These are phyloP conservation scores for Morella rubra DNA, from an alignment of 306 rosid species.

Conservation along the genomic window DNA sequence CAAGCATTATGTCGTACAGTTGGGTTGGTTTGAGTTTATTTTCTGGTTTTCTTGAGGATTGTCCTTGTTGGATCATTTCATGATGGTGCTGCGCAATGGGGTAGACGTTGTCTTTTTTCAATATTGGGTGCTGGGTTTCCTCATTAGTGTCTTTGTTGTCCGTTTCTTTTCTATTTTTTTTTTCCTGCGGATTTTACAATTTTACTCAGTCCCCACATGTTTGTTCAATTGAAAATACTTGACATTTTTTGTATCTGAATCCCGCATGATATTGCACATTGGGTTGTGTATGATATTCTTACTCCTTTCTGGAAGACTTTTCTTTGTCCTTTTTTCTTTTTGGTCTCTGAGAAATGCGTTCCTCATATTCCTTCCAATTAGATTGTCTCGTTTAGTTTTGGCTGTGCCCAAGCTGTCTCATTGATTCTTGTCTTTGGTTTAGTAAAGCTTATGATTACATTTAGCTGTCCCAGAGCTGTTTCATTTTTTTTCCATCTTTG, in stretches of 20 bases:
- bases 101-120: constrained; percentile 17
- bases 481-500: neutral
- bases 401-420: constrained; percentile 12
- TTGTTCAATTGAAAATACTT: neutral
- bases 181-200: constrained; percentile 17
- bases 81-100: constrained; percentile 17
- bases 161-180: neutral
- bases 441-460: constrained; percentile 8
- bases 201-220: neutral
- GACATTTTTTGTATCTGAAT: neutral
- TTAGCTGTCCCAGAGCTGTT: constrained; percentile 20
- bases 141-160: constrained; percentile 3
- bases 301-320: neutral
- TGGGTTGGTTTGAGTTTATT: constrained; percentile 50
- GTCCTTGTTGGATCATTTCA: constrained; percentile 4
- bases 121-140: constrained; percentile 17
- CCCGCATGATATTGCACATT: constrained; percentile 21
- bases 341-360: neutral
- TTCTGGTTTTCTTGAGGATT: constrained; percentile 15
- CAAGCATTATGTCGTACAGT: constrained; percentile 37
- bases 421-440: constrained; percentile 24
- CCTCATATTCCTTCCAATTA: constrained; percentile 15
- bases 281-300: constrained; percentile 16
- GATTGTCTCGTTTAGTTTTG: constrained; percentile 22
- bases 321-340: neutral